Percentiles rank a stretch among this genome's conserved stretches.
These are phyloP conservation scores for Penicillium herquei DNA, from an alignment of 495 filamentous ascomycete genomes.

Conservation along the genomic window DNA sequence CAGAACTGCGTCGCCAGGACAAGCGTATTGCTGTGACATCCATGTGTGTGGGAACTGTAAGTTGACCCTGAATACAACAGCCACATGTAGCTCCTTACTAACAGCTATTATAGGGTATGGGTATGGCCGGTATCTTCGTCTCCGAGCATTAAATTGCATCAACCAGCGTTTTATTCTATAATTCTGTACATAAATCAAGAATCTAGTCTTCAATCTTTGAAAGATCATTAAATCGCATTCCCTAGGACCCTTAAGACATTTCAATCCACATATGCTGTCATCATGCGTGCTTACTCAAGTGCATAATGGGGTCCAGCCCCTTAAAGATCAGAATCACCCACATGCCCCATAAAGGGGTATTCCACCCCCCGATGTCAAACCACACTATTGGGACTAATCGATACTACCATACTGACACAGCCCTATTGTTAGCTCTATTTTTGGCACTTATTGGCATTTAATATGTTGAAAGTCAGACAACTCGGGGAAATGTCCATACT, in stretches of 20 bases:
- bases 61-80: conserved; percentile 6
- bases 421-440: too few species aligned
- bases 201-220: not conserved
- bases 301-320: too few species aligned
- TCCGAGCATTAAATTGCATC: conserved; percentile 41
- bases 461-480: too few species aligned
- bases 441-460: too few species aligned
- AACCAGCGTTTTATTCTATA: not conserved
- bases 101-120: conserved; percentile 44
- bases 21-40: conserved; percentile 80
- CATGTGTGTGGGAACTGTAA: conserved; percentile 82
- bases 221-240: too few species aligned
- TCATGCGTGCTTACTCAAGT: not conserved
- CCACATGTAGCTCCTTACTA: conserved; percentile 2
- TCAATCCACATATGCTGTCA: not conserved
- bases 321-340: too few species aligned
- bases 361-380: too few species aligned
- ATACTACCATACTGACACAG: too few species aligned
- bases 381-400: too few species aligned
- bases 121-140: conserved; percentile 55
- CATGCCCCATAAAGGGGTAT: too few species aligned
- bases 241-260: too few species aligned
- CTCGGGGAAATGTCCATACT: too few species aligned
- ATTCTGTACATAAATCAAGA: conserved; percentile 9
- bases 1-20: conserved; percentile 70